Evolutionary conservation across 169 alveolate species (phyloP).

Genomic region (Plasmodium ovale): DNA sequence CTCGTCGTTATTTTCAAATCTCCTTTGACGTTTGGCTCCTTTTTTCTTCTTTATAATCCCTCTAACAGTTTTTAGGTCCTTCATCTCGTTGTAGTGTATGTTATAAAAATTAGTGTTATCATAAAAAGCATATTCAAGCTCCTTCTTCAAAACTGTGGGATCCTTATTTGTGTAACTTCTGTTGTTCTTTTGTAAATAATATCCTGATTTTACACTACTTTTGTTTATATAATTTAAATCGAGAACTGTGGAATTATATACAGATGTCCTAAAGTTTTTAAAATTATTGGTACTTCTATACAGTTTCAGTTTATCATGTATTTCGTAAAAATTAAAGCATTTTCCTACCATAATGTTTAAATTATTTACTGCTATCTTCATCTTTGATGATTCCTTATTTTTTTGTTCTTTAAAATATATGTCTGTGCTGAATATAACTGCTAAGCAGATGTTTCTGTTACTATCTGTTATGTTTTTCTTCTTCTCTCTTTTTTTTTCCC

Average conservation of each 20-base stretch:
- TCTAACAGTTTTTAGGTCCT: slow-evolving; percentile 1
- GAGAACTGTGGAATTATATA: slow-evolving; percentile 2
- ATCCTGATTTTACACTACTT: not conserved
- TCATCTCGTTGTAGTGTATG: slow-evolving; percentile 61
- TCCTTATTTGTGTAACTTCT: not conserved
- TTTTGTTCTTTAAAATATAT: slow-evolving; percentile 34
- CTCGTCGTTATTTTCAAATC: not conserved
- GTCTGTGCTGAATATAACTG: slow-evolving; percentile 38
- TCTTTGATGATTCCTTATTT: not conserved
- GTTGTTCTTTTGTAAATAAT: not conserved
- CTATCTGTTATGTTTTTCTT: slow-evolving; percentile 35
- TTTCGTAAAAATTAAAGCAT: slow-evolving; percentile 47
- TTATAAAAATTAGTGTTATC: slow-evolving; percentile 60
- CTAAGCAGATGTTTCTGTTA: slow-evolving; percentile 56
- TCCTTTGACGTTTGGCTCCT: not conserved
- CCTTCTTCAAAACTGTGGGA: not conserved
- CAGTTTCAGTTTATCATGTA: slow-evolving; percentile 39
- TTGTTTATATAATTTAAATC: slow-evolving; percentile 15
- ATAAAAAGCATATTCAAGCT: slow-evolving; percentile 48
- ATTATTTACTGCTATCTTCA: slow-evolving; percentile 21
- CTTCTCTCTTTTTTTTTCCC: slow-evolving; percentile 35
- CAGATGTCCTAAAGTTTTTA: slow-evolving; percentile 10
- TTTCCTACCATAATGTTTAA: slow-evolving; percentile 57
- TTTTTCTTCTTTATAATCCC: not conserved
- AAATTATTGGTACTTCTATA: slow-evolving; percentile 35